Evolutionary conservation across 2,329 filamentous ascomycete genomes (phyloP).

Genomic region (Colletotrichum destructivum): DNA sequence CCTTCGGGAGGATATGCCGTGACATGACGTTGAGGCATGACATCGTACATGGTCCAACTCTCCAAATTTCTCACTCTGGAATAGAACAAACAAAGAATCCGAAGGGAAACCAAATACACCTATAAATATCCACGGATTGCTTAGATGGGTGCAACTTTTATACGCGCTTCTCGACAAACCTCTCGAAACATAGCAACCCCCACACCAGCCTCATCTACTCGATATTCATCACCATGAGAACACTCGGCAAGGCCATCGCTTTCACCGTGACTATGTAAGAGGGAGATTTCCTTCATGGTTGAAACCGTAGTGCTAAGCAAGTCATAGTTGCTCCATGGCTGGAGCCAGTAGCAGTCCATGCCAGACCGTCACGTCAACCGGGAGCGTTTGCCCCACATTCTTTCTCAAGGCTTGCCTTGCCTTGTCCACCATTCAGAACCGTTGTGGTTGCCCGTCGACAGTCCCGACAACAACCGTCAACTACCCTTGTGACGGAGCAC

Average conservation of each 20-base stretch:
- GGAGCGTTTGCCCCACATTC: slow-evolving; percentile 32
- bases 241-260: background rate
- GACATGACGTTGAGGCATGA: background rate
- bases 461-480: slow-evolving; percentile 44
- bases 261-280: slow-evolving; percentile 10
- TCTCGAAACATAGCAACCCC: background rate
- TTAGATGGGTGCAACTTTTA: too few relatives aligned
- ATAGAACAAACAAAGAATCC: background rate
- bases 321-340: background rate
- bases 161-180: background rate
- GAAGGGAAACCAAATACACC: background rate
- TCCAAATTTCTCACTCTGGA: background rate
- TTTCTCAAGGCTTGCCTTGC: slow-evolving; percentile 42
- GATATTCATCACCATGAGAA: background rate
- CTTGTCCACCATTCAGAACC: slow-evolving; percentile 41
- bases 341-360: slow-evolving; percentile 24
- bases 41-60: background rate
- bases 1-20: background rate
- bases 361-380: slow-evolving; percentile 46
- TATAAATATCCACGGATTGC: background rate
- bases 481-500: slow-evolving; percentile 44
- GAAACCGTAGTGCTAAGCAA: background rate
- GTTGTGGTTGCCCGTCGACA: slow-evolving; percentile 46
- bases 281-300: fast-evolving
- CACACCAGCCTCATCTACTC: background rate